Conservation (phyloP, 306 rosid genomes). For the Cercis canadensis region DNA sequence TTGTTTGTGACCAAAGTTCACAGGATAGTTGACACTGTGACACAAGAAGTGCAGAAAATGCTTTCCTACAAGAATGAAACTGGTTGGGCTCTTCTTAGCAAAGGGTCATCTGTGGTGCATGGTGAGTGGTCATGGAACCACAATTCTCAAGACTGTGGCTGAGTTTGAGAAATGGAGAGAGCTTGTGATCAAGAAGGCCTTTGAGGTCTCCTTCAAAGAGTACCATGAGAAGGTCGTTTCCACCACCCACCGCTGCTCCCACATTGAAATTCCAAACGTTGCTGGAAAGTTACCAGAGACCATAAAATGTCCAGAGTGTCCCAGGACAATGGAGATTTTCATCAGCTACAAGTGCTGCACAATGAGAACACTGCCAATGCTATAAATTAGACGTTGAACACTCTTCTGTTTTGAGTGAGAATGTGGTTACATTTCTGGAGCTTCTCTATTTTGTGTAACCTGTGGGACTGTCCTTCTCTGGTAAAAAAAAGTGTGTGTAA, state of each 20-base stretch:
- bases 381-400: too few relatives aligned
- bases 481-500: too few relatives aligned
- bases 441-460: too few relatives aligned
- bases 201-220: slow-evolving; percentile 37
- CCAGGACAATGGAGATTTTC: slow-evolving; percentile 53
- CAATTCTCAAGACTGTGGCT: slow-evolving; percentile 40
- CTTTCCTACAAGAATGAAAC: slow-evolving; percentile 52
- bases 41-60: slow-evolving; percentile 42
- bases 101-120: slow-evolving; percentile 45
- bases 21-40: slow-evolving; percentile 9
- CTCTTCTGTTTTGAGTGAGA: too few relatives aligned
- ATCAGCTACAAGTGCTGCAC: slow-evolving; percentile 59
- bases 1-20: not conserved
- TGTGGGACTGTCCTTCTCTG: too few relatives aligned
- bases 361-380: not conserved
- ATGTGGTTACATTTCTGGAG: too few relatives aligned
- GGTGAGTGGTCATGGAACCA: slow-evolving; percentile 39
- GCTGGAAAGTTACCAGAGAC: slow-evolving; percentile 38
- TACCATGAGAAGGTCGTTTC: slow-evolving; percentile 27
- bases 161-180: slow-evolving; percentile 57
- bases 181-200: slow-evolving; percentile 35
- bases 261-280: slow-evolving; percentile 25
- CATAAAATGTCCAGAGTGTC: slow-evolving; percentile 47
- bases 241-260: slow-evolving; percentile 19
- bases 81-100: slow-evolving; percentile 51